Conservation (phyloP, 2,329 filamentous ascomycete species). For the Calonectria honghensis region DNA sequence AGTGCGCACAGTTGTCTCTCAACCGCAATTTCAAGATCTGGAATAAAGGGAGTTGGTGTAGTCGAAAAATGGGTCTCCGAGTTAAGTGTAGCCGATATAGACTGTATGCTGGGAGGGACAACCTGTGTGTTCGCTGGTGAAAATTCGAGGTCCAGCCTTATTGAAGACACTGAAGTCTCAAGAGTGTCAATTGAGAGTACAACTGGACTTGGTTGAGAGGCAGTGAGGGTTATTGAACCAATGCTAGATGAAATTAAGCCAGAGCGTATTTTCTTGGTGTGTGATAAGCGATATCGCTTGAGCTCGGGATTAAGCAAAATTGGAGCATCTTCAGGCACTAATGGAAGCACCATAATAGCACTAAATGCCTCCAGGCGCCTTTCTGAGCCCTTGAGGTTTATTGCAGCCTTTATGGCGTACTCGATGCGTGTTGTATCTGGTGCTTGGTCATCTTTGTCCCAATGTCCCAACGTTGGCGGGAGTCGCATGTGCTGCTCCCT, state of each 20-base stretch:
- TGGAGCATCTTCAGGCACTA: not conserved
- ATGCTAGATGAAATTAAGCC: not conserved
- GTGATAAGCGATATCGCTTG: not conserved
- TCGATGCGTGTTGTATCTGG: not conserved
- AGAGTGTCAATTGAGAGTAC: not conserved
- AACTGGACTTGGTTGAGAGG: not conserved
- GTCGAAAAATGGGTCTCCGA: conserved; percentile 1
- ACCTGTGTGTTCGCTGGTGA: not conserved
- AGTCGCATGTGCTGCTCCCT: conserved; percentile 3
- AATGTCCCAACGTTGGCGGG: not conserved
- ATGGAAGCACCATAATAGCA: not conserved
- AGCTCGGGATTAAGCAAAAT: not conserved
- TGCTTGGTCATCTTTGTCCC: conserved; percentile 1
- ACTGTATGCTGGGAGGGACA: not conserved
- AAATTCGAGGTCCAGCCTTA: conserved; percentile 1
- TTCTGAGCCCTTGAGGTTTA: not conserved
- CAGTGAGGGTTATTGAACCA: not conserved
- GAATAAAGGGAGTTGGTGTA: not conserved
- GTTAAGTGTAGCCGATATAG: conserved; percentile 1
- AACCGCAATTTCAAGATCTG: conserved; percentile 4
- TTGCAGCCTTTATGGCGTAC: not conserved
- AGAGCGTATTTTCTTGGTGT: not conserved
- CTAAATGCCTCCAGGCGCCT: not conserved
- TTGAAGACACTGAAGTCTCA: not conserved
- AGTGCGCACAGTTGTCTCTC: not conserved